Evolutionary conservation across 163 green algal genomes (phyloP), one percentile per base, ranked within the genome.

Genomic region (Chlamydomonas reinhardtii): DNA sequence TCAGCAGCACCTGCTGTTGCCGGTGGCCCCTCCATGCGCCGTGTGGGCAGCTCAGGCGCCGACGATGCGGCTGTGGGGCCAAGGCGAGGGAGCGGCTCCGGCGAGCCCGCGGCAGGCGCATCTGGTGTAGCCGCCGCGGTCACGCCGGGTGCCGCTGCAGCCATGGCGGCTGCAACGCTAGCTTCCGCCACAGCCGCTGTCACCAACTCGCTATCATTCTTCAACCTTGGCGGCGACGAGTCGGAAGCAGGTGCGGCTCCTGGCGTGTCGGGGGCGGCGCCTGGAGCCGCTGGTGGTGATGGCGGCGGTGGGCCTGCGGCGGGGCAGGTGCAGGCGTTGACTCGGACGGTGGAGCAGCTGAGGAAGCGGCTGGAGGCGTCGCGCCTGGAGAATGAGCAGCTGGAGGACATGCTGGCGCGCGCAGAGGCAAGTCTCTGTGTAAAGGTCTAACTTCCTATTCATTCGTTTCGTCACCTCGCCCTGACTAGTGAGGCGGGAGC

Each of bases 381-480:
- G 1, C 80, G 80, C 6, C 31, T 34, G 22, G 91, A 94, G 80
- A 91, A 91, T 39, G 73, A 91, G 91, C 86, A 92, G 72, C 73
- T 94, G 25, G 91, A 94, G 74, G 88, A 94, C 48, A 79, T 94
- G 74, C 66, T 94, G 65, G 82, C 84, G 39, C 54, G 78, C 4
- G 71, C 79, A 27, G 85, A 90, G 64, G 64, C n/a, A 3, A 71
- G 48, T 48, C 8, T 5, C 48, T 56, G 48, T 1, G 48, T 1
- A 14, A 9, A 56, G 17, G 48, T n/a, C n/a, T n/a, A n/a, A n/a
- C n/a, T n/a, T n/a, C n/a, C n/a, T n/a, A n/a, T n/a, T n/a, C n/a
- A n/a, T n/a, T n/a, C n/a, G n/a, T n/a, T n/a, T n/a, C n/a, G n/a
- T n/a, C n/a, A n/a, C n/a, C n/a, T n/a, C n/a, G n/a, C n/a, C n/a